Conservation (phyloP, 1,284 basidiomycete genomes). For the Cutaneotrichosporon sp. region DNA sequence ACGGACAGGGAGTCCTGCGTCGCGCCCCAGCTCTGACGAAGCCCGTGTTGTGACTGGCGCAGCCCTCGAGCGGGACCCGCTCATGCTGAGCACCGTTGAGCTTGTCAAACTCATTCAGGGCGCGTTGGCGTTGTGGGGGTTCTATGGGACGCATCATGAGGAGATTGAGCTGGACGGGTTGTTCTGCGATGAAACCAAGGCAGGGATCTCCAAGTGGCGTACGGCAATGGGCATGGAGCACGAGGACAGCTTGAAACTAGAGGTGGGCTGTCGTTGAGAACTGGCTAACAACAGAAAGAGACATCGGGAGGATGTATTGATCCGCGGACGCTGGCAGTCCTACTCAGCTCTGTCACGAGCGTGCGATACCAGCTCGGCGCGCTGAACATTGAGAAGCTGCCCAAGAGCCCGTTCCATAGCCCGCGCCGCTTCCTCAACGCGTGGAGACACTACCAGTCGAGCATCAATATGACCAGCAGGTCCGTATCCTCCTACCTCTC, state of each 20-base stretch:
- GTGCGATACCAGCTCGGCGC: slow-evolving; percentile 37
- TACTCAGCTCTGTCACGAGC: slow-evolving; percentile 41
- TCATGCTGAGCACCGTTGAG: slow-evolving; percentile 35
- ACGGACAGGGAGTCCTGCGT: not conserved
- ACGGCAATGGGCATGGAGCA: slow-evolving; percentile 43
- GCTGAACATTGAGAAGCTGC: slow-evolving; percentile 37
- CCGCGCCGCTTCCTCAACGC: slow-evolving; percentile 32
- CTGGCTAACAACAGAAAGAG: slow-evolving; percentile 32
- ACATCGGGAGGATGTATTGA: slow-evolving; percentile 45
- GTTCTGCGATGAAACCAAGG: slow-evolving; percentile 47
- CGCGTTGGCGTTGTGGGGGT: slow-evolving; percentile 38
- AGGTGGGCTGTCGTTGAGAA: slow-evolving; percentile 23
- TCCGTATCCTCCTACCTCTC: slow-evolving; percentile 16
- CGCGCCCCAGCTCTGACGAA: not conserved
- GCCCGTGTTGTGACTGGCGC: not conserved
- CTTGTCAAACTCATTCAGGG: slow-evolving; percentile 42
- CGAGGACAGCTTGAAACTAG: slow-evolving; percentile 38
- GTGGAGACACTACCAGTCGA: slow-evolving; percentile 30
- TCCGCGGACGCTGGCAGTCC: slow-evolving; percentile 35
- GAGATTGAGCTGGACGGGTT: slow-evolving; percentile 37
- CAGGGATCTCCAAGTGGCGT: slow-evolving; percentile 38
- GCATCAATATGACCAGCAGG: not conserved
- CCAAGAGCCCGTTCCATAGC: slow-evolving; percentile 39
- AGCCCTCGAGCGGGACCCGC: slow-evolving; percentile 16
- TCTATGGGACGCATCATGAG: slow-evolving; percentile 21